Conservation (phyloP, 345 rosid species). For the Anastatica hierochuntica region DNA sequence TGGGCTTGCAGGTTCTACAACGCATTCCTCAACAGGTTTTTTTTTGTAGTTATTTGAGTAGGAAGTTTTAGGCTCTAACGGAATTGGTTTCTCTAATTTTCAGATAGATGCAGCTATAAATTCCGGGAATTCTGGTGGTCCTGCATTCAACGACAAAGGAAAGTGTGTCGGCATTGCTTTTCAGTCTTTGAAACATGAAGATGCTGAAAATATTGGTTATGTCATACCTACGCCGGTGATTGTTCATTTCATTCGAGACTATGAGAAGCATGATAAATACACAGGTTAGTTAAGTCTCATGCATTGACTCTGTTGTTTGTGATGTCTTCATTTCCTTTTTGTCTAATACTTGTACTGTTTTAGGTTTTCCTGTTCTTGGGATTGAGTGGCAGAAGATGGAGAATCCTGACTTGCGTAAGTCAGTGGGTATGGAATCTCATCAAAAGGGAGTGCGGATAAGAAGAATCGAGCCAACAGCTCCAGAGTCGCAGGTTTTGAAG, state of each 20-base stretch:
- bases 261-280: constrained; percentile 77
- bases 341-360: constrained; percentile 12
- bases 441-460: constrained; percentile 88
- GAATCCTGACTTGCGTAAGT: constrained; percentile 71
- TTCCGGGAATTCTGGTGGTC: constrained; percentile 97
- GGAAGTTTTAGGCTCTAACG: not conserved
- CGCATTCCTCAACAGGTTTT: too few relatives aligned
- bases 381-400: constrained; percentile 99
- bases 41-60: not conserved
- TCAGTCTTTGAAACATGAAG: constrained; percentile 89
- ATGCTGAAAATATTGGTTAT: constrained; percentile 90
- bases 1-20: constrained; percentile 66
- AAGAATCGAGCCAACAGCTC: constrained; percentile 89
- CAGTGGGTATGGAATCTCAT: constrained; percentile 73
- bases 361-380: constrained; percentile 90
- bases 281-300: constrained; percentile 44
- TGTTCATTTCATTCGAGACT: constrained; percentile 71
- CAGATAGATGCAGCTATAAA: constrained; percentile 98
- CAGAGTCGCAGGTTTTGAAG: constrained; percentile 72
- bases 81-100: not conserved
- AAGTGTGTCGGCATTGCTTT: constrained; percentile 96
- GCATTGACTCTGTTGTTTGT: not conserved
- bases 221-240: constrained; percentile 95
- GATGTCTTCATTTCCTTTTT: too few relatives aligned
- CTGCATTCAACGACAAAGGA: constrained; percentile 88